Evolutionary conservation across 805 yeast species (phyloP), one percentile per base, ranked within the genome.

Genomic region (Sporopachydermia lactativora): DNA sequence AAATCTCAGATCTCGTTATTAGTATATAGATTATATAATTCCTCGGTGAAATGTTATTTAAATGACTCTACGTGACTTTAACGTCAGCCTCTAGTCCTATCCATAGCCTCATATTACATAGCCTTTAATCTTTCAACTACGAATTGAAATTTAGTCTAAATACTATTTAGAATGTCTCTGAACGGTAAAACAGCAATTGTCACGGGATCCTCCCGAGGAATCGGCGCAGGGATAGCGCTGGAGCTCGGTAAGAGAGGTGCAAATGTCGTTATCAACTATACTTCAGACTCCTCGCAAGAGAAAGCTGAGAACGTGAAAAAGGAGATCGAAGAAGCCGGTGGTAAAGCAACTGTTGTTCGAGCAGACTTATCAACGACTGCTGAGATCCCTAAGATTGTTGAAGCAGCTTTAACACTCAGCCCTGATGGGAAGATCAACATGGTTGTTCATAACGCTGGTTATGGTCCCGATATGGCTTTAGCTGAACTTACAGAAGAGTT

Each of bases 181-280:
- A 40, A 52, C 38, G 61, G 61, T 3, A 63, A 65, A 47, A 58
- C 57, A 5, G 66, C 61, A 2, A 60, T 60, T 13, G 54, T 67
- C 35, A 67, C 71, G 0, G 71, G 73, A 4, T 71, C 65, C 11
- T 62, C 65, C 37, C 62, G 68, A 6, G 71, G 73, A 4, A 66
- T 67, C 28, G 73, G 71, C 4, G 50, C 62, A 18, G 68, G 62
- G 31, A 61, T 66, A 39, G 72, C 70, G 6, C 35, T 59, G 8
- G 70, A 62, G 15, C 50, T 65, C 53, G 61, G 66, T 38, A 44
- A 53, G 24, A 61, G 64, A 37, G 71, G 71, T 35, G 71, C 70
- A 35, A 58, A 52, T 17, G 59, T 67, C 14, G 58, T 62, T 17
- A 57, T 65, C 31, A 63, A 64, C 43, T 59, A 62, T 42, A 44